A percentile compares a stretch with the other conserved stretches of the same genome.
Evolutionary conservation across 345 rosid species (phyloP).

Genomic region (Pistacia atlantica): DNA sequence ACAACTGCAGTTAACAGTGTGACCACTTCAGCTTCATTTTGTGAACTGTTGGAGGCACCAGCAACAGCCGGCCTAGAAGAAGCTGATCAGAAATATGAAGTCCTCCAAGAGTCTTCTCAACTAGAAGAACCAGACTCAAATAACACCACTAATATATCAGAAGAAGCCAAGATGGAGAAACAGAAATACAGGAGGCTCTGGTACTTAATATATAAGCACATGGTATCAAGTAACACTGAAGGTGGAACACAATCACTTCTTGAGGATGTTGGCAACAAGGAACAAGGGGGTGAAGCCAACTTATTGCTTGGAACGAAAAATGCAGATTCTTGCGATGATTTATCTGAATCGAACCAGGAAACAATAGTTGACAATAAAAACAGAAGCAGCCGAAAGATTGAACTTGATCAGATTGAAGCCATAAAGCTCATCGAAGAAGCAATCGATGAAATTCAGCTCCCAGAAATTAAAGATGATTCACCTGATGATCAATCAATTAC

Average conservation of each 20-base stretch:
- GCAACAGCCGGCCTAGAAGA: constrained; percentile 34
- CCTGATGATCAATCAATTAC: constrained; percentile 34
- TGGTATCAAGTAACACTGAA: constrained; percentile 55
- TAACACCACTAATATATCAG: constrained; percentile 24
- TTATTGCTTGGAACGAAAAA: constrained; percentile 14
- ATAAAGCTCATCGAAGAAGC: constrained; percentile 83
- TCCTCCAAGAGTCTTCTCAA: constrained; percentile 20
- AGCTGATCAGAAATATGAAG: constrained; percentile 14
- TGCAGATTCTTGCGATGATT: constrained; percentile 16
- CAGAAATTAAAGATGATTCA: constrained; percentile 49
- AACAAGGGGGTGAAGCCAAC: constrained; percentile 31
- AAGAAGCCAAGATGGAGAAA: constrained; percentile 44
- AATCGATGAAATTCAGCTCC: constrained; percentile 73
- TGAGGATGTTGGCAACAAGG: constrained; percentile 33
- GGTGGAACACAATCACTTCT: constrained; percentile 36
- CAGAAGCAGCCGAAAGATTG: constrained; percentile 34
- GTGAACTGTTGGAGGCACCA: constrained; percentile 16
- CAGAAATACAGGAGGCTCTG: constrained; percentile 67
- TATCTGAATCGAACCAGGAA: constrained; percentile 20
- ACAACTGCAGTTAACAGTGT: constrained; percentile 2
- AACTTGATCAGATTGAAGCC: constrained; percentile 60
- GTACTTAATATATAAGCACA: constrained; percentile 71
- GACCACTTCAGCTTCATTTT: constrained; percentile 13
- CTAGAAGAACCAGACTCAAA: constrained; percentile 27
- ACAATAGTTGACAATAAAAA: constrained; percentile 20